A percentile compares a stretch with the other conserved stretches of the same genome.
Conservation (phyloP, 768 basidiomycete genomes). For the Mycena filopes region DNA sequence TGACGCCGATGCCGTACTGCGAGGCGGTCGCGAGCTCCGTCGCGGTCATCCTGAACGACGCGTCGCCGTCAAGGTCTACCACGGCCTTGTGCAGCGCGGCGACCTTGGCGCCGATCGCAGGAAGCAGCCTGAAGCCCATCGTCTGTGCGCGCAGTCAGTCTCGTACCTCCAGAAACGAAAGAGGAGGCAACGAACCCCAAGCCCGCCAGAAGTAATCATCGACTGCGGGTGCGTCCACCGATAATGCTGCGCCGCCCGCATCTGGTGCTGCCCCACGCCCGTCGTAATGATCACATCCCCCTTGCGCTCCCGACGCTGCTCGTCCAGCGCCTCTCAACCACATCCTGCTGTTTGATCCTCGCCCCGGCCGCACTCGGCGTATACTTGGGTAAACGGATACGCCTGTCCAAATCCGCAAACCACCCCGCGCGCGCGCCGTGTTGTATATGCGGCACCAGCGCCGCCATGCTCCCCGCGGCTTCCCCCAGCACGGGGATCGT, state of each 20-base stretch:
- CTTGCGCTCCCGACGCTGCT: constrained; percentile 81
- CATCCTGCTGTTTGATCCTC: constrained; percentile 95
- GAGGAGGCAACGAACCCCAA: constrained; percentile 72
- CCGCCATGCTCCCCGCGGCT: constrained; percentile 83
- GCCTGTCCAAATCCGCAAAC: constrained; percentile 82
- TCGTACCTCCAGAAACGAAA: constrained; percentile 11
- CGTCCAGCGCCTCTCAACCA: constrained; percentile 94
- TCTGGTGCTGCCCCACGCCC: constrained; percentile 99
- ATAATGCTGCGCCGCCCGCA: constrained; percentile 98
- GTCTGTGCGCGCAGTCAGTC: constrained; percentile 61
- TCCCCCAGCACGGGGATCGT: constrained; percentile 95
- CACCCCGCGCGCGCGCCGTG: constrained; percentile 74
- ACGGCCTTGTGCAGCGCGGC: constrained; percentile 94
- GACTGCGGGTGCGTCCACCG: constrained; percentile 89
- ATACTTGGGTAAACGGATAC: constrained; percentile 94
- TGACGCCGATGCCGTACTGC: constrained; percentile 93
- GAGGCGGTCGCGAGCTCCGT: constrained; percentile 98
- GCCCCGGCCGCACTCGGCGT: constrained; percentile 69
- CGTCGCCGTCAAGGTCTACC: constrained; percentile 97
- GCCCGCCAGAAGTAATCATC: constrained; percentile 93
- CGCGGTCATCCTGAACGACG: constrained; percentile 98
- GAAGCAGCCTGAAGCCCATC: constrained; percentile 97
- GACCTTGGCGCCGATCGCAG: constrained; percentile 97
- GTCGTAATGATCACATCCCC: constrained; percentile 90
- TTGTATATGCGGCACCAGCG: constrained; percentile 84